These are phyloP conservation scores for Cryphonectria radicalis DNA, from an alignment of 2,329 filamentous ascomycete species.

Conservation along the genomic window DNA sequence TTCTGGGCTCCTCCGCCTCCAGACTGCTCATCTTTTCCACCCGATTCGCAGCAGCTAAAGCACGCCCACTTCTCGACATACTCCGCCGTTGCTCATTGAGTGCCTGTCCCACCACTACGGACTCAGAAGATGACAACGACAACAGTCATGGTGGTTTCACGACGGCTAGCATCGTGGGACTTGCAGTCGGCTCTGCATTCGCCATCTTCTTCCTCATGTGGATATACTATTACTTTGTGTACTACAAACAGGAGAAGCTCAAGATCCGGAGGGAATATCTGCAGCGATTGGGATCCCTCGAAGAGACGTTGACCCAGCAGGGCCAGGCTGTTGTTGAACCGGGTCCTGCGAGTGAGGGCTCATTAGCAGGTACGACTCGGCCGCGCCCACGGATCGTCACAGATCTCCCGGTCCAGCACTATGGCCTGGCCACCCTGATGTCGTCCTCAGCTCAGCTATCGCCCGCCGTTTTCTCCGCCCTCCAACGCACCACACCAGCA, in stretches of 20 bases:
- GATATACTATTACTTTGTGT: slow-evolving; percentile 8
- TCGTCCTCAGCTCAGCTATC: slow-evolving; percentile 2
- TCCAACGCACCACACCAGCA: background rate
- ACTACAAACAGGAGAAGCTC: slow-evolving; percentile 14
- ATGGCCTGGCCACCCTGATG: slow-evolving; percentile 3
- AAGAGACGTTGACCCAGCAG: background rate
- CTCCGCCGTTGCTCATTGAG: background rate
- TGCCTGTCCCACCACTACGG: background rate
- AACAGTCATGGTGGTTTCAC: slow-evolving; percentile 4
- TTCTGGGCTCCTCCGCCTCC: background rate
- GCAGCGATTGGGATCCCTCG: background rate
- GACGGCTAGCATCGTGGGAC: slow-evolving; percentile 59
- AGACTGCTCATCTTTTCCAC: background rate
- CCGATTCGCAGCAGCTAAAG: background rate
- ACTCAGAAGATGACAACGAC: background rate
- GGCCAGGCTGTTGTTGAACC: background rate
- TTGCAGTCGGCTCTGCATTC: slow-evolving; percentile 88
- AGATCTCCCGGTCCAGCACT: background rate
- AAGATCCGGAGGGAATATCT: background rate
- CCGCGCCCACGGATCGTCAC: background rate
- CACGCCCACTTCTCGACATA: background rate
- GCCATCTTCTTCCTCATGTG: slow-evolving; percentile 64
- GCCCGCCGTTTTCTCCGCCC: background rate
- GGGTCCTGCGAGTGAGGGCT: background rate
- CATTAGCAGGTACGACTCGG: background rate